These are phyloP conservation scores for Mycena crocata DNA, from an alignment of 768 basidiomycete genomes.

Conservation along the genomic window DNA sequence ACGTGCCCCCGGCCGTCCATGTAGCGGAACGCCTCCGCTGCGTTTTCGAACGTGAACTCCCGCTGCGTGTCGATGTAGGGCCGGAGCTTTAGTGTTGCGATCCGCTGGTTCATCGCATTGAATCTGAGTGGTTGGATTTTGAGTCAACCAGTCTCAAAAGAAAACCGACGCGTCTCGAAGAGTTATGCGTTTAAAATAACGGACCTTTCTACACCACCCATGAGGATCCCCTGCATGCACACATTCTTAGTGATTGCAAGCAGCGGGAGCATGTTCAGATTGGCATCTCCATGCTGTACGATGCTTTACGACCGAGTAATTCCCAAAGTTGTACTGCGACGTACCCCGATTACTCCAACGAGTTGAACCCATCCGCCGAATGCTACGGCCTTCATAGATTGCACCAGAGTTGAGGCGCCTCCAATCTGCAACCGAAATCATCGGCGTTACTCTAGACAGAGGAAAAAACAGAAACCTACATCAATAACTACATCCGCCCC, in stretches of 20 bases:
- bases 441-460: slow-evolving; percentile 37
- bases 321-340: background rate
- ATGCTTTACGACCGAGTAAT: background rate
- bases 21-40: slow-evolving; percentile 56
- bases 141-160: no score
- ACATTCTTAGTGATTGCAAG: slow-evolving; percentile 43
- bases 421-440: slow-evolving; percentile 47
- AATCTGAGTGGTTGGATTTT: no score
- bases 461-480: slow-evolving; percentile 12
- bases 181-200: no score
- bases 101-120: slow-evolving; percentile 54
- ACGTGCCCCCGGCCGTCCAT: slow-evolving; percentile 58
- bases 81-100: slow-evolving; percentile 47
- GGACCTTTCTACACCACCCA: slow-evolving; percentile 55
- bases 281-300: slow-evolving; percentile 25
- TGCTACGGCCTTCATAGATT: slow-evolving; percentile 41
- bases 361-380: slow-evolving; percentile 46
- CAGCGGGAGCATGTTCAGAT: slow-evolving; percentile 39
- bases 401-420: slow-evolving; percentile 50
- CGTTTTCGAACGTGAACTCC: slow-evolving; percentile 59
- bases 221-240: slow-evolving; percentile 53
- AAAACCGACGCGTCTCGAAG: background rate
- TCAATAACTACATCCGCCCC: slow-evolving; percentile 29
- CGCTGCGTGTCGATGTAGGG: slow-evolving; percentile 58
- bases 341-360: slow-evolving; percentile 51